phyloP scores from a whole-genome alignment of 257 asterid genomes.

The Solanum chmielewskii region DNA sequence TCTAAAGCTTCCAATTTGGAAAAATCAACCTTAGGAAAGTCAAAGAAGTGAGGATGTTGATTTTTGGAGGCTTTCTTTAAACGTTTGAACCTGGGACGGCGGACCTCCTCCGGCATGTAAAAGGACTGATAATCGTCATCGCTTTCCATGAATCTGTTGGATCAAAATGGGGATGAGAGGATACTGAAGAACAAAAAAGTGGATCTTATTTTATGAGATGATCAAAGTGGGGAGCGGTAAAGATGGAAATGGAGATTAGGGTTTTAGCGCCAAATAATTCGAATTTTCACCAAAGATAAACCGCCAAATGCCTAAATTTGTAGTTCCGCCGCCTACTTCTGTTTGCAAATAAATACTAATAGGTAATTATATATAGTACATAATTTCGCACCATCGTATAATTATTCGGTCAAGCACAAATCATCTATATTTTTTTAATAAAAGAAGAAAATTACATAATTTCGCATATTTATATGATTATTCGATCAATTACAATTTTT shows the following conservation, averaged over 20 bases:
- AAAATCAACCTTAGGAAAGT: constrained; percentile 18
- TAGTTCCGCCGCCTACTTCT: background rate
- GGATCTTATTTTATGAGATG: background rate
- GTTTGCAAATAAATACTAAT: too few relatives aligned
- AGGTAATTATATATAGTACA: too few relatives aligned
- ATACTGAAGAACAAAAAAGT: background rate
- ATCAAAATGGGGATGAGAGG: background rate
- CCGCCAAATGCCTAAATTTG: background rate
- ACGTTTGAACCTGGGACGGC: constrained; percentile 56
- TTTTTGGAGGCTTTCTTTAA: constrained; percentile 32
- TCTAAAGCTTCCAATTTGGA: constrained; percentile 19
- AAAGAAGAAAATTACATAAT: too few relatives aligned
- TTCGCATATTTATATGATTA: too few relatives aligned
- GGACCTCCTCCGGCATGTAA: constrained; percentile 19
- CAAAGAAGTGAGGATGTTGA: constrained; percentile 3
- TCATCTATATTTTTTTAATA: too few relatives aligned
- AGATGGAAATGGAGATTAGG: background rate
- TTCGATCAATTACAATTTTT: too few relatives aligned
- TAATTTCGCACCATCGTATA: too few relatives aligned
- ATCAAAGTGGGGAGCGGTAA: background rate
- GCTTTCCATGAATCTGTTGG: constrained; percentile 43
- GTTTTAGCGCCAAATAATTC: background rate
- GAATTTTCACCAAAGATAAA: background rate
- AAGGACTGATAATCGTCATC: constrained; percentile 52
- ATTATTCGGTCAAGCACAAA: too few relatives aligned